A percentile compares a stretch with the other conserved stretches of the same genome.
Evolutionary conservation across 2,329 filamentous ascomycete species (phyloP).

Genomic region (Colletotrichum sp.): DNA sequence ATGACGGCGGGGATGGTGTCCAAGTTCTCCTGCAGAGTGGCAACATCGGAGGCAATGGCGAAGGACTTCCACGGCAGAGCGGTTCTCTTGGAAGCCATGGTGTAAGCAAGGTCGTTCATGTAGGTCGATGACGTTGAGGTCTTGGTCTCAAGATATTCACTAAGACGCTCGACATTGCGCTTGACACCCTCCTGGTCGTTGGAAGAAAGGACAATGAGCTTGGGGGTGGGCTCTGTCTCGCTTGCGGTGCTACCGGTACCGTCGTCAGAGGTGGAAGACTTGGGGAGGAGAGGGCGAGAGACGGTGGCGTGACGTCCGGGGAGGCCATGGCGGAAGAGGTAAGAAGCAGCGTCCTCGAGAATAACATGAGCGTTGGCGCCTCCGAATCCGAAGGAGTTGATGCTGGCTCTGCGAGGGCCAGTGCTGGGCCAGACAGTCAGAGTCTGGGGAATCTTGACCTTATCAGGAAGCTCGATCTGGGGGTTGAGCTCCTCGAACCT

Average conservation of each 20-base stretch:
- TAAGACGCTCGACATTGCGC: constrained; percentile 39
- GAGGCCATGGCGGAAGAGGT: constrained; percentile 4
- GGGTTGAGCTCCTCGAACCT: constrained; percentile 28
- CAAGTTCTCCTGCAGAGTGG: neutral
- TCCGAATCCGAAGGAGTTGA: constrained; percentile 51
- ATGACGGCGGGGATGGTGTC: constrained; percentile 27
- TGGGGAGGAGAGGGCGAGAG: neutral
- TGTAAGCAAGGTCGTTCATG: constrained; percentile 46
- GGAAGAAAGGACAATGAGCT: constrained; percentile 46
- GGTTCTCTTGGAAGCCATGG: constrained; percentile 48
- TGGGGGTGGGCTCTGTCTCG: constrained; percentile 16
- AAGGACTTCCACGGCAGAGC: constrained; percentile 46
- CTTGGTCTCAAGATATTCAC: constrained; percentile 42
- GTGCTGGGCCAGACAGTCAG: neutral
- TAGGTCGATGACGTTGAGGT: constrained; percentile 40
- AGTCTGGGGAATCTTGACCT: constrained; percentile 6
- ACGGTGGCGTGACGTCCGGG: constrained; percentile 2
- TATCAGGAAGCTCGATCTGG: constrained; percentile 25
- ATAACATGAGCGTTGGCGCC: constrained; percentile 50
- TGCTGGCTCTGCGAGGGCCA: constrained; percentile 26
- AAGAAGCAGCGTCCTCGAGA: constrained; percentile 30
- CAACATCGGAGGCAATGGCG: constrained; percentile 41
- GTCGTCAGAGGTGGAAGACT: neutral
- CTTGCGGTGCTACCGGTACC: neutral
- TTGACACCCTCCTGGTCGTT: constrained; percentile 40